phyloP scores from a whole-genome alignment of 1,139 yeast species.

The Saccharomyces hybrid region DNA sequence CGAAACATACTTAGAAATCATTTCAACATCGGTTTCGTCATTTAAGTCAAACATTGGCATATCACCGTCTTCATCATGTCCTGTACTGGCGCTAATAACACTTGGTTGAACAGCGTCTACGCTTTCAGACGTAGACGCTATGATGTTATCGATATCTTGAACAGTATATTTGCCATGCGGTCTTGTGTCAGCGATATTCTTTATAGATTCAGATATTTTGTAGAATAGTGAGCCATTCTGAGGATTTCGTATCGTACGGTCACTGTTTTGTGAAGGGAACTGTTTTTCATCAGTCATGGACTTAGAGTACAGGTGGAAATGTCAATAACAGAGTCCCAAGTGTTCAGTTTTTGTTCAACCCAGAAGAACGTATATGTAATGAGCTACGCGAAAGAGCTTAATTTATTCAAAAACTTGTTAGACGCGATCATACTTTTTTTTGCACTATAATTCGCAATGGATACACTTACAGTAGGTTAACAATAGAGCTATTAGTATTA shows the following conservation, averaged over 20 bases:
- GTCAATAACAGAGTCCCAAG: background rate
- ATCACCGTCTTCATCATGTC: conserved; percentile 34
- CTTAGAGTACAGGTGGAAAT: background rate
- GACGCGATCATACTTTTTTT: background rate
- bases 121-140: background rate
- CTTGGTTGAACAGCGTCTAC: background rate
- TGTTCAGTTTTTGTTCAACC: too few species aligned
- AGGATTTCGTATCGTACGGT: background rate
- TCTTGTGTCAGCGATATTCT: background rate
- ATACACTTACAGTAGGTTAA: background rate
- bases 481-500: background rate
- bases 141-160: background rate
- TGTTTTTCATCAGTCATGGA: background rate
- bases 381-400: background rate
- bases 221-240: background rate
- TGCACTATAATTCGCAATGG: background rate
- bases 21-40: conserved; percentile 39
- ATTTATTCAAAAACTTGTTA: background rate
- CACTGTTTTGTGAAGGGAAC: background rate
- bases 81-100: background rate
- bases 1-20: conserved; percentile 40
- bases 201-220: background rate
- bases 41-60: conserved; percentile 48
- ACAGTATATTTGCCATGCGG: background rate
- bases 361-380: too few species aligned